A percentile compares a stretch with the other conserved stretches of the same genome.
Conservation (phyloP, 1,284 basidiomycete genomes). For the Ceratorhiza oryzae-sativae region DNA sequence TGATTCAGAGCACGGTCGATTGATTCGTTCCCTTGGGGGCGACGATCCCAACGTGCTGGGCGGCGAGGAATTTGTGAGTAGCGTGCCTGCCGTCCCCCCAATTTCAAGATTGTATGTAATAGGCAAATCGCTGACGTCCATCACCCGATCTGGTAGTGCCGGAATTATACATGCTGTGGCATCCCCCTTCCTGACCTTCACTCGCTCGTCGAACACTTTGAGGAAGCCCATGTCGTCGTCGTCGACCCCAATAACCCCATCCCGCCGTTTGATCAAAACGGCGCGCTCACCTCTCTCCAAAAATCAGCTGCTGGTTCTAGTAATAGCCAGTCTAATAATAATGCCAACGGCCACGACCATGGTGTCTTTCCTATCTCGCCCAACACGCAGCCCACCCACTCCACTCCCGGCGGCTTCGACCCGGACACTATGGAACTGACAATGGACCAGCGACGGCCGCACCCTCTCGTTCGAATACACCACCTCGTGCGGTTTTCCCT, state of each 20-base stretch:
- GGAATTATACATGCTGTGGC: slow-evolving; percentile 86
- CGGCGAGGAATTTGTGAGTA: slow-evolving; percentile 46
- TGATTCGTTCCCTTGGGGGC: slow-evolving; percentile 51
- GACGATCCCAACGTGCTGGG: slow-evolving; percentile 51
- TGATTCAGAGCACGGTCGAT: slow-evolving; percentile 39
- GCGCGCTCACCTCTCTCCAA: slow-evolving; percentile 51
- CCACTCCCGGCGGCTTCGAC: slow-evolving; percentile 59
- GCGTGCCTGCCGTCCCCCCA: background rate
- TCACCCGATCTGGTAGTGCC: slow-evolving; percentile 58
- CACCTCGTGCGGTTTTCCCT: slow-evolving; percentile 58
- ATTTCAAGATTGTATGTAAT: slow-evolving; percentile 2
- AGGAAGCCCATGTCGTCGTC: slow-evolving; percentile 80
- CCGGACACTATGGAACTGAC: slow-evolving; percentile 79
- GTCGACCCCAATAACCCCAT: slow-evolving; percentile 60
- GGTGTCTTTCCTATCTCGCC: slow-evolving; percentile 34
- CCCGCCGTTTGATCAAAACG: slow-evolving; percentile 48
- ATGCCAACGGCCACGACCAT: slow-evolving; percentile 34
- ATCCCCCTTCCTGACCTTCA: slow-evolving; percentile 80
- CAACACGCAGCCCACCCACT: slow-evolving; percentile 15
- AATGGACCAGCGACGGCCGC: slow-evolving; percentile 42
- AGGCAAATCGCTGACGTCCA: slow-evolving; percentile 12
- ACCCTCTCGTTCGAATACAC: slow-evolving; percentile 57
- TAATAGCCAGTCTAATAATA: slow-evolving; percentile 16
- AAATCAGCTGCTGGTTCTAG: slow-evolving; percentile 26
- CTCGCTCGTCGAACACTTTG: slow-evolving; percentile 85